Evolutionary conservation across 129 eudicot genomes (phyloP).

Genomic region (Tagetes erecta): DNA sequence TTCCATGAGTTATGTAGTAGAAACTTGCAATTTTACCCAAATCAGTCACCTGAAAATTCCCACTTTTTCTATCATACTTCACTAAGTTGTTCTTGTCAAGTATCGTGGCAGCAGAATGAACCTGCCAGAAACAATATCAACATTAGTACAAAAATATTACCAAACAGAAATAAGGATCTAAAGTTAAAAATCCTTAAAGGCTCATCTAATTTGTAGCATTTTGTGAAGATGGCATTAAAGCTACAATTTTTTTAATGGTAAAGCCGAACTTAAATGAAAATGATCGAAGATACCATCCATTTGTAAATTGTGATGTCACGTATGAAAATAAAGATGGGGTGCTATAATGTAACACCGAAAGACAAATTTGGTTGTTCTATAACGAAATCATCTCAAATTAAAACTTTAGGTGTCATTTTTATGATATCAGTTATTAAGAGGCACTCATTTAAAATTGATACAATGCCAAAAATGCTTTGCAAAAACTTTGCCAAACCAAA

Average conservation of each 20-base stretch:
- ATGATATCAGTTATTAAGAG: not conserved
- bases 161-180: not conserved
- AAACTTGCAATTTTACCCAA: constrained; percentile 98
- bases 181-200: not conserved
- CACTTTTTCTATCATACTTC: constrained; percentile 92
- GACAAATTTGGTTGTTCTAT: no score
- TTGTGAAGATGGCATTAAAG: not conserved
- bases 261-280: not conserved
- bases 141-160: not conserved
- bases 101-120: constrained; percentile 89
- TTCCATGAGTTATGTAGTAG: constrained; percentile 89
- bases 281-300: not conserved
- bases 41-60: constrained; percentile 94
- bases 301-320: no score
- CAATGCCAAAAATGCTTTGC: not conserved
- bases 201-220: not conserved
- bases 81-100: constrained; percentile 85
- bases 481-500: not conserved
- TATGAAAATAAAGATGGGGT: no score
- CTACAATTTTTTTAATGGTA: not conserved
- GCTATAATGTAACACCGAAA: no score
- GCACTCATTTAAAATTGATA: not conserved
- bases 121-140: constrained; percentile 42
- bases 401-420: no score
- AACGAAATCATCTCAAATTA: no score